These are phyloP conservation scores for Colletotrichum gigasporum DNA, from an alignment of 2,329 filamentous ascomycete species.

Conservation along the genomic window DNA sequence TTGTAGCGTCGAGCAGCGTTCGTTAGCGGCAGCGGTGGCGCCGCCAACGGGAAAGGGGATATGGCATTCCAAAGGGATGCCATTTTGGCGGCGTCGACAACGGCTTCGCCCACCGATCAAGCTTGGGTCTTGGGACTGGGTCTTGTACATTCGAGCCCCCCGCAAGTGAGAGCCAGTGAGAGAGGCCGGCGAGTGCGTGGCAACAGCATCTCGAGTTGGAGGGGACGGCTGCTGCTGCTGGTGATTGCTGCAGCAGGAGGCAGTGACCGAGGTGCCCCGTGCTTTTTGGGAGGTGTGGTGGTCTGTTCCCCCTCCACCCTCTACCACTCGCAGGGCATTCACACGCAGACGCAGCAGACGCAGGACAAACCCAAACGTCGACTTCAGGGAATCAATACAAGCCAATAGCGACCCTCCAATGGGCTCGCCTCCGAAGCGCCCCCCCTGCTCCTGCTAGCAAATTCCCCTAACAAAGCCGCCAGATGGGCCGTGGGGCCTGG, in stretches of 20 bases:
- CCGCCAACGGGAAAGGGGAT: neutral
- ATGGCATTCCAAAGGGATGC: neutral
- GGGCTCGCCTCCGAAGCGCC: neutral
- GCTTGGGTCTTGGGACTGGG: no score
- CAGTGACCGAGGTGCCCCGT: neutral
- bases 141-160: no score
- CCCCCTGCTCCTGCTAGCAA: neutral
- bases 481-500: no score
- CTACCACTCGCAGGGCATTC: no score
- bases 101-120: neutral
- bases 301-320: constrained; percentile 11
- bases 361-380: neutral
- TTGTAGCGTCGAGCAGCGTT: constrained; percentile 3
- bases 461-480: neutral
- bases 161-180: no score
- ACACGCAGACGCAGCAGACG: no score
- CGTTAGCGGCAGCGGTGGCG: constrained; percentile 13
- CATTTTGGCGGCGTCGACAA: neutral
- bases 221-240: neutral
- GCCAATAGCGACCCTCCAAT: constrained; percentile 7
- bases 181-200: no score
- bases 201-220: neutral
- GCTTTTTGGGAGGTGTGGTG: constrained; percentile 10
- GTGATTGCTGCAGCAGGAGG: no score
- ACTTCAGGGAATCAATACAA: neutral